Evolutionary conservation across 139 green algal species (phyloP), one percentile per base, ranked within the genome.

Genomic region (Microglena sp.): DNA sequence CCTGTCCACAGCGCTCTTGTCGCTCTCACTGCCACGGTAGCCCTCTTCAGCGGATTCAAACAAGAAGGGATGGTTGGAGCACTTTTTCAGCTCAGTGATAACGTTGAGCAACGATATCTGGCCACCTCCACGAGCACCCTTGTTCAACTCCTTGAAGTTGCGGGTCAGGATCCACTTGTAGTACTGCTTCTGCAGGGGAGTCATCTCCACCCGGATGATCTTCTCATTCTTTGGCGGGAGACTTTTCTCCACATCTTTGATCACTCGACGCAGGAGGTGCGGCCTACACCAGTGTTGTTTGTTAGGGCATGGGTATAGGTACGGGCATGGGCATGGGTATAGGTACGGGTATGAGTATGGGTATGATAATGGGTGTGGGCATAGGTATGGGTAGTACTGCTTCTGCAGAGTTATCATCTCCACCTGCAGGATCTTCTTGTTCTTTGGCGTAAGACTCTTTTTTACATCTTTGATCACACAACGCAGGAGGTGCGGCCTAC

Each of bases 151-250:
- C 45, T 83, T 78, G 75, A 92, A 96, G 82, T 98, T 98, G 62
- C 89, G 85, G 6, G 84, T 79, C 3, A 98, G 84, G 66, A 98
- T 96, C 84, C 84, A 95, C 75, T 92, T 94, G 87, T 98, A 97
- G 71, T 93, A 96, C 82, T 95, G 86, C 46, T 82, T 80, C 81
- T 97, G 91, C 75, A 97, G 79, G 15, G 91, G 91, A 0, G 85
- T 90, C 90, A 96, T 97, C 46, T 86, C 82, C 54, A 97, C 89
- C 0, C 87, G 71, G 64, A 97, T 75, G 53, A 95, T 93, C 73
- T 83, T 79, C 80, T 96, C 89, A 45, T 84, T 90, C 81, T 96
- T 96, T 65, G 89, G 89, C 22, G 90, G 90, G 74, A 96, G 77
- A 36, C 60, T 82, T 63, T 83, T 80, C 74, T 96, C 89, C 24